phyloP scores from a whole-genome alignment of 345 rosid genomes.

The Toxicodendron radicans region DNA sequence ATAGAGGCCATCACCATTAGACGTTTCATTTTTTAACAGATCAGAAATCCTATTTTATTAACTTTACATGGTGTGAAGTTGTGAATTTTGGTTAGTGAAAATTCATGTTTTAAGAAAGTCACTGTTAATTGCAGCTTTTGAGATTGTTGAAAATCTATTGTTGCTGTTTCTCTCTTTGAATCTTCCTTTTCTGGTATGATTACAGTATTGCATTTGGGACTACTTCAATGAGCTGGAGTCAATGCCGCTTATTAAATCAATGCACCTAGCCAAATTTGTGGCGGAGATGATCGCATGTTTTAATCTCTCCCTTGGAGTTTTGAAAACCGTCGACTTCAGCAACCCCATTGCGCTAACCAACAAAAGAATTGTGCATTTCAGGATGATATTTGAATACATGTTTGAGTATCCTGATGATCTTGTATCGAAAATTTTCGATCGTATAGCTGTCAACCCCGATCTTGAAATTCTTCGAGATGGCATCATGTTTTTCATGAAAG shows the following conservation, averaged over 20 bases:
- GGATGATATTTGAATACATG: conserved; percentile 76
- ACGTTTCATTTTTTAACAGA: no score
- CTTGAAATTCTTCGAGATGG: conserved; percentile 70
- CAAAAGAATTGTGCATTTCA: conserved; percentile 71
- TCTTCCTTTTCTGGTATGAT: conserved; percentile 10
- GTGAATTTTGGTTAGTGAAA: neutral
- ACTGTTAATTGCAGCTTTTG: neutral
- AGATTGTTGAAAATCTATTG: neutral
- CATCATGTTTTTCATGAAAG: conserved; percentile 67
- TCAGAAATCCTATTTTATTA: no score
- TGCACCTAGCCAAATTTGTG: conserved; percentile 84
- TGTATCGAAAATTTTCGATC: conserved; percentile 76
- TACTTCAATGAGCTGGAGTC: conserved; percentile 82
- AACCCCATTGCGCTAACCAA: conserved; percentile 58
- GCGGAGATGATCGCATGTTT: conserved; percentile 78
- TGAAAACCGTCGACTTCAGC: conserved; percentile 63
- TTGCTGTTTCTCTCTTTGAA: neutral
- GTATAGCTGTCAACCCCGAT: conserved; percentile 63
- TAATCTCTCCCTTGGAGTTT: conserved; percentile 67
- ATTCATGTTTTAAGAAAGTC: neutral
- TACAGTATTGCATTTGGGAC: conserved; percentile 88
- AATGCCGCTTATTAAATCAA: conserved; percentile 66
- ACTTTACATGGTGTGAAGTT: no score
- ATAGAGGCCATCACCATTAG: no score
- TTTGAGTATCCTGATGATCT: conserved; percentile 63